Evolutionary conservation across 139 green algal genomes (phyloP), one percentile per base, ranked within the genome.

Genomic region (Deuterostichococcus epilithicus): DNA sequence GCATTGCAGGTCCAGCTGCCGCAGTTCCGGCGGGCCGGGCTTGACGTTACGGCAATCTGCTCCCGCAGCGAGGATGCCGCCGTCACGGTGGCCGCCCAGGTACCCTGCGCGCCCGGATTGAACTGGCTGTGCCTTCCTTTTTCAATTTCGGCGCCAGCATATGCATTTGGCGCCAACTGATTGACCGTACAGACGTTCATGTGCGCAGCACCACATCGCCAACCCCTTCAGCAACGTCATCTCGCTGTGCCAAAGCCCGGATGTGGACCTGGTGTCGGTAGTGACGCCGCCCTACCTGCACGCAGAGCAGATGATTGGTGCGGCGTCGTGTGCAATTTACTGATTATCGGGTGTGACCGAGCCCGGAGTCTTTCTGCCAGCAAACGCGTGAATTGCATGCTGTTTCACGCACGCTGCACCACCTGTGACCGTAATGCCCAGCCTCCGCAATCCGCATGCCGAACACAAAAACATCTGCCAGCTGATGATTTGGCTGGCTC

Each of bases 271-370:
- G 32, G 72, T 76, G 1, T 58, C 34, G 32, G 36, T 76, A 4
- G 72, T 76, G 5, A 65, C 72, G 22, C 72, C 72, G 1, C 45
- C 72, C 30, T 76, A 76, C 72, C 32, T 76, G 20, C 72, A 76
- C 30, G 66, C 52, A 15, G 26, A 69, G 33, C 72, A 76, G 2
- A 70, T 76, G 34, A 34, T 76, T 44, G 72, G 72, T 76, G 33
- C 45, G 45, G 65, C 65, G n/a, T n/a, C n/a, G n/a, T n/a, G n/a
- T n/a, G n/a, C n/a, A n/a, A n/a, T n/a, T n/a, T n/a, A n/a, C n/a
- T n/a, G n/a, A n/a, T n/a, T n/a, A n/a, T n/a, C n/a, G n/a, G n/a
- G n/a, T n/a, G n/a, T n/a, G n/a, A n/a, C n/a, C n/a, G n/a, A n/a
- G n/a, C n/a, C n/a, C n/a, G n/a, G n/a, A n/a, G n/a, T n/a, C n/a